Evolutionary conservation across 164 flowering plant genomes (phyloP), one percentile per base, ranked within the genome.

Genomic region (Litsea cubeba): DNA sequence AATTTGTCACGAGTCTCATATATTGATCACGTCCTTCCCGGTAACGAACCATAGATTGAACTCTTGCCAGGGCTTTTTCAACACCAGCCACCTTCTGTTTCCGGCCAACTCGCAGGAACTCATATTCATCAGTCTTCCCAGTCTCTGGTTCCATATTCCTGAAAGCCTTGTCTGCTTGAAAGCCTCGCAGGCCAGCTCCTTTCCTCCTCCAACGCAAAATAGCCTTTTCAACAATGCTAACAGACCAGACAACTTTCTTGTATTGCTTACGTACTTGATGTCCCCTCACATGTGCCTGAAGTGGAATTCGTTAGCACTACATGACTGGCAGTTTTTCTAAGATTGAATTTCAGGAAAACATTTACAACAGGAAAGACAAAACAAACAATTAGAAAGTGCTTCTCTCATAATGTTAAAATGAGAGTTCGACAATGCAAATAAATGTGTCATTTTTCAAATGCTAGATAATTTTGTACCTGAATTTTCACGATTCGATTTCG

Each of bases 191-290:
- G n/a, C 97, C 97, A 74, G 83, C 51, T 25, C 97, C 80, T 82
- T 86, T 89, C 28, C 97, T 83, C 74, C 95, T 87, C 98, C 98
- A 94, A 22, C 98, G 91, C 80, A 94, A 78, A 73, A 94, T 90
- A 62, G 84, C 91, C 81, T 94, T 94, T 73, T 94, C 98, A 70
- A 91, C 84, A 76, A 94, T 89, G 69, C 98, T 76, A 67, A 94
- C 95, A 30, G 97, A 92, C 92, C 94, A 87, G 60, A 90, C 72
- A 46, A 89, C 82, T 75, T 80, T 85, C 74, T 84, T 86, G 62
- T 92, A 90, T 62, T 89, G 84, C 82, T 87, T 90, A 24, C 92
- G 89, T 64, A 86, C 93, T 80, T 89, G 95, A 78, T 90, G 91
- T 64, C 93, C 97, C 69, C 95, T 88, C 26, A 89, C 89, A 84